phyloP scores from a whole-genome alignment of 345 rosid genomes.

The Clarkia xantiana region DNA sequence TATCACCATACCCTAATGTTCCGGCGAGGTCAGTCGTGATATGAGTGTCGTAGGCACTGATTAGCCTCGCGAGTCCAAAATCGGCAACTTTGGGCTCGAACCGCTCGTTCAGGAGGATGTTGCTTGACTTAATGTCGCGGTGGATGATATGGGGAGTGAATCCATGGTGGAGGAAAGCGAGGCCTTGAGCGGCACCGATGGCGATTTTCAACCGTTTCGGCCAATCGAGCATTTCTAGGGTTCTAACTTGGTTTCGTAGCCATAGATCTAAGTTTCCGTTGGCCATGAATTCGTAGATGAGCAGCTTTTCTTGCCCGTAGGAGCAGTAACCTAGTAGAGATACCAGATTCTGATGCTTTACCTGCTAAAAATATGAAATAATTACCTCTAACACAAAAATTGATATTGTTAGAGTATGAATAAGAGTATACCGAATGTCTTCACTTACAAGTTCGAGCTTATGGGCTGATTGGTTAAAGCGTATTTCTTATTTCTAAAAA shows the following conservation, averaged over 20 bases:
- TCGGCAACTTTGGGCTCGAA: slow-evolving; percentile 88
- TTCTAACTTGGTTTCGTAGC: slow-evolving; percentile 55
- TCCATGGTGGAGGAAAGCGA: slow-evolving; percentile 79
- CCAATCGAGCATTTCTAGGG: slow-evolving; percentile 55
- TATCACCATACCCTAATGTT: slow-evolving; percentile 78
- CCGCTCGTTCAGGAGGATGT: slow-evolving; percentile 52
- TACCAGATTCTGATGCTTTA: slow-evolving; percentile 80
- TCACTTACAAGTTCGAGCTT: no score
- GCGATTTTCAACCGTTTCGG: slow-evolving; percentile 66
- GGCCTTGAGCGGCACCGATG: slow-evolving; percentile 57
- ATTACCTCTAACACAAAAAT: no score
- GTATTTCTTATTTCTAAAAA: no score
- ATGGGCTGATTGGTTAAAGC: no score
- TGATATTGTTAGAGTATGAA: no score
- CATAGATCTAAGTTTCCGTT: slow-evolving; percentile 82
- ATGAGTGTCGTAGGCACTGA: slow-evolving; percentile 88
- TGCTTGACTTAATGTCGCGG: slow-evolving; percentile 83
- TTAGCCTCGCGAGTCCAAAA: slow-evolving; percentile 77
- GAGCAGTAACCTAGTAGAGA: slow-evolving; percentile 81
- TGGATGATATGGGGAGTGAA: slow-evolving; percentile 87
- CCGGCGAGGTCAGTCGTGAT: slow-evolving; percentile 80
- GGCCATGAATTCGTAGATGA: slow-evolving; percentile 80
- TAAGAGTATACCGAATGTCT: no score
- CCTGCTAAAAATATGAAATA: no score
- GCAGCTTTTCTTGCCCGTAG: slow-evolving; percentile 66